Percentiles rank a stretch among this genome's conserved stretches.
These are phyloP conservation scores for Xerocomellus dryophilus DNA, from an alignment of 768 basidiomycete species.

Conservation along the genomic window DNA sequence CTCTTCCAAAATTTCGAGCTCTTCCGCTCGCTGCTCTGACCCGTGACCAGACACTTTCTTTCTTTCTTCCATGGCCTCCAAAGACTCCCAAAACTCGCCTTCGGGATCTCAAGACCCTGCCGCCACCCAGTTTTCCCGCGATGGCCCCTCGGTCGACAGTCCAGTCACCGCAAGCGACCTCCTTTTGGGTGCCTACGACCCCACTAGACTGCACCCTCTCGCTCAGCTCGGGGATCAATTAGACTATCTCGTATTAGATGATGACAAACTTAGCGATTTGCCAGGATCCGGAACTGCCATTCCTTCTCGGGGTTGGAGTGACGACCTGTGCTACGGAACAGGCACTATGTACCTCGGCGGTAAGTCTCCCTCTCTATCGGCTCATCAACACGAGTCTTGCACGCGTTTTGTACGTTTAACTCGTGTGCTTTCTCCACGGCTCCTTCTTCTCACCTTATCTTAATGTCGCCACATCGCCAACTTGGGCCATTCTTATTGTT, in stretches of 20 bases:
- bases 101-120: constrained; percentile 46
- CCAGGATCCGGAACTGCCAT: constrained; percentile 90
- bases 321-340: constrained; percentile 98
- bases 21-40: constrained; percentile 17
- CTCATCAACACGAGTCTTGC: constrained; percentile 45
- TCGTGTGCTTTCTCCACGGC: constrained; percentile 45
- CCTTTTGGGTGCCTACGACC: constrained; percentile 85
- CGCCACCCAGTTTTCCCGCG: constrained; percentile 44
- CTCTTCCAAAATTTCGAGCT: constrained; percentile 29
- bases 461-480: constrained; percentile 49
- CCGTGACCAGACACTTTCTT: constrained; percentile 16
- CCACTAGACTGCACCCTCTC: constrained; percentile 89
- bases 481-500: constrained; percentile 77
- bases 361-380: constrained; percentile 67
- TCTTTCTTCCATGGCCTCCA: constrained; percentile 28
- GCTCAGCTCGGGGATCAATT: constrained; percentile 90
- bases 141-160: constrained; percentile 43
- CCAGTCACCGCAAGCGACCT: constrained; percentile 83
- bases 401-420: constrained; percentile 43
- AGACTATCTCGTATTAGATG: constrained; percentile 93
- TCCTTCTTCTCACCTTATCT: constrained; percentile 68
- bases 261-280: constrained; percentile 89
- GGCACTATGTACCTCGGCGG: constrained; percentile 98
- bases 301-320: constrained; percentile 96
- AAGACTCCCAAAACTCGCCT: constrained; percentile 22